phyloP scores from a whole-genome alignment of 2,329 filamentous ascomycete genomes.

The Zymoseptoria tritici region DNA sequence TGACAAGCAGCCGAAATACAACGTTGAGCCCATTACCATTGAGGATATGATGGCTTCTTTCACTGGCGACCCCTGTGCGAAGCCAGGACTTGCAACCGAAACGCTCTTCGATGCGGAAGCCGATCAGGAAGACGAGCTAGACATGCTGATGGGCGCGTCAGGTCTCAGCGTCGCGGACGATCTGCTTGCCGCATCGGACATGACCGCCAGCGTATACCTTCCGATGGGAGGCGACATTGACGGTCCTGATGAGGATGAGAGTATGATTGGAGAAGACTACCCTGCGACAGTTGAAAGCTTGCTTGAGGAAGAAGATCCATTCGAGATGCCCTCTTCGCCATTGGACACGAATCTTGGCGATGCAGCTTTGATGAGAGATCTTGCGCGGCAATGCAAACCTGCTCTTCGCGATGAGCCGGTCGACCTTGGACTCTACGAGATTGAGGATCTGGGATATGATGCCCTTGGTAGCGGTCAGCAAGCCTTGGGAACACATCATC shows the following conservation, averaged over 20 bases:
- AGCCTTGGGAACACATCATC: conserved; percentile 23
- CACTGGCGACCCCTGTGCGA: conserved; percentile 72
- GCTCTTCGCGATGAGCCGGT: conserved; percentile 12
- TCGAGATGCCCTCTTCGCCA: conserved; percentile 29
- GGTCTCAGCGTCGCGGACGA: conserved; percentile 30
- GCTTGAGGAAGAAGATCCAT: conserved; percentile 32
- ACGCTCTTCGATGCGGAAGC: conserved; percentile 29
- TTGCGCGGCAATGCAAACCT: conserved; percentile 24
- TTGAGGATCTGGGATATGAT: conserved; percentile 30
- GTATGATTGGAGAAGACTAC: conserved; percentile 12
- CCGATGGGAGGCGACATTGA: conserved; percentile 25
- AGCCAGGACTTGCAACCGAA: conserved; percentile 55
- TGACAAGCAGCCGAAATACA: conserved; percentile 75
- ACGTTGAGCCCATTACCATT: conserved; percentile 77
- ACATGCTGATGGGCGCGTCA: conserved; percentile 24
- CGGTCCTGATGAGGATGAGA: conserved; percentile 17
- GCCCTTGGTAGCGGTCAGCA: conserved; percentile 21
- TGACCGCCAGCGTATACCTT: conserved; percentile 28
- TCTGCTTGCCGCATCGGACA: conserved; percentile 30
- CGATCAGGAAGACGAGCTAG: conserved; percentile 18
- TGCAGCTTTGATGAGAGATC: conserved; percentile 25
- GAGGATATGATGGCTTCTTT: conserved; percentile 86
- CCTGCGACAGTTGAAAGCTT: conserved; percentile 30
- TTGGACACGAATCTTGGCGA: conserved; percentile 24
- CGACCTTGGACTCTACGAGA: conserved; percentile 25